Percentiles rank a stretch among this genome's conserved stretches.
Conservation (phyloP, 306 rosid species). For the Clitoria ternatea region DNA sequence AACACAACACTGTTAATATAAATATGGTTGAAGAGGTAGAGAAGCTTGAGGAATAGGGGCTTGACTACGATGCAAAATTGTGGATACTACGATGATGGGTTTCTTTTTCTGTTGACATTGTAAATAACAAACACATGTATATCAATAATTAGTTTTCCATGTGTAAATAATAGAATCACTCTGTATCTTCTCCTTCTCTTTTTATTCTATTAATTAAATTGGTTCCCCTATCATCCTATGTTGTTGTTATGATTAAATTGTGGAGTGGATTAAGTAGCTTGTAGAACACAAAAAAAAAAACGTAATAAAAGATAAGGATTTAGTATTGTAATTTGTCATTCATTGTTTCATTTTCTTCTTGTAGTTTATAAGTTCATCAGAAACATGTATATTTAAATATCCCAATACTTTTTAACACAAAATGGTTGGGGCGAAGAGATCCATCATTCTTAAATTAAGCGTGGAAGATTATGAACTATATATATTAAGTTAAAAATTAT, state of each 20-base stretch:
- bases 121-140: slow-evolving; percentile 50
- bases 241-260: neutral
- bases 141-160: slow-evolving; percentile 46
- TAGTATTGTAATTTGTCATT: neutral
- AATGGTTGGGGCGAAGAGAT: no score
- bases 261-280: neutral
- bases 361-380: no score
- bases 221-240: slow-evolving; percentile 1
- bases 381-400: no score
- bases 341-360: neutral
- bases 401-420: no score
- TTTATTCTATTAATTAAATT: slow-evolving; percentile 29
- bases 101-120: slow-evolving; percentile 50
- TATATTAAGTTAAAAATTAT: no score
- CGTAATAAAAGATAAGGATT: neutral
- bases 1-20: slow-evolving; percentile 57
- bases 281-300: neutral
- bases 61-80: slow-evolving; percentile 39
- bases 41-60: slow-evolving; percentile 50
- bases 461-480: no score
- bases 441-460: no score
- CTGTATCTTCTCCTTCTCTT: neutral
- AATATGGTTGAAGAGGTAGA: slow-evolving; percentile 50
- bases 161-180: slow-evolving; percentile 57
- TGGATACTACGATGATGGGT: slow-evolving; percentile 37